These are phyloP conservation scores for Thalassiosira mediterranea DNA, from an alignment of 352 stramenopile genomes.

Conservation along the genomic window DNA sequence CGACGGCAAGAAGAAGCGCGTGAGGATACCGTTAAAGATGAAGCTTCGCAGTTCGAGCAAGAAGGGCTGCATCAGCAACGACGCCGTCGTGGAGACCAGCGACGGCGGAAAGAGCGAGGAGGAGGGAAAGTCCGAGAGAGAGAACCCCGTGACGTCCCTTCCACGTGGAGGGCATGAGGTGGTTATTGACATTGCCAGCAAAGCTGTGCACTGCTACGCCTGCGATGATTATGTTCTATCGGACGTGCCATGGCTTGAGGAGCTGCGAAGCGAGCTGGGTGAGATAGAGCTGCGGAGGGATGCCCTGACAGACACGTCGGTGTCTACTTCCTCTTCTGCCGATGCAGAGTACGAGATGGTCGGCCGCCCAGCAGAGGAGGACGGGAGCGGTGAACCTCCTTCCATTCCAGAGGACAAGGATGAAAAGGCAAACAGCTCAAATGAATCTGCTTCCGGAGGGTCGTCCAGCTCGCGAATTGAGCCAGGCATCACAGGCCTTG, in stretches of 20 bases:
- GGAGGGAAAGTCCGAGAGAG: background rate
- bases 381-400: background rate
- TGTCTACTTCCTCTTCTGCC: constrained; percentile 1
- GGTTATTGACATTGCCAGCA: constrained; percentile 51
- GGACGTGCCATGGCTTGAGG: constrained; percentile 38
- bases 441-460: too few relatives aligned
- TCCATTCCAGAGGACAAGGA: background rate
- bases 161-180: constrained; percentile 39
- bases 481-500: constrained; percentile 57
- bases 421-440: too few relatives aligned
- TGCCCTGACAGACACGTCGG: constrained; percentile 15
- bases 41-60: constrained; percentile 15
- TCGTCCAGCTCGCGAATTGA: background rate
- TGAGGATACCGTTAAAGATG: constrained; percentile 26
- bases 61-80: background rate
- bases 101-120: background rate
- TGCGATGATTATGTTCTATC: constrained; percentile 59
- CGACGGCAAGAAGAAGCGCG: constrained; percentile 31
- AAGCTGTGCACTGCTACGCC: constrained; percentile 53
- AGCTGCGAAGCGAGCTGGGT: constrained; percentile 32
- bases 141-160: background rate
- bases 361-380: constrained; percentile 3
- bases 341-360: constrained; percentile 45
- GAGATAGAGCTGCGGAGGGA: constrained; percentile 35
- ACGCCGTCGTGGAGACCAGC: background rate